A percentile compares a stretch with the other conserved stretches of the same genome.
These are phyloP conservation scores for Stygiomarasmius scandens DNA, from an alignment of 1,284 basidiomycete species.

Conservation along the genomic window DNA sequence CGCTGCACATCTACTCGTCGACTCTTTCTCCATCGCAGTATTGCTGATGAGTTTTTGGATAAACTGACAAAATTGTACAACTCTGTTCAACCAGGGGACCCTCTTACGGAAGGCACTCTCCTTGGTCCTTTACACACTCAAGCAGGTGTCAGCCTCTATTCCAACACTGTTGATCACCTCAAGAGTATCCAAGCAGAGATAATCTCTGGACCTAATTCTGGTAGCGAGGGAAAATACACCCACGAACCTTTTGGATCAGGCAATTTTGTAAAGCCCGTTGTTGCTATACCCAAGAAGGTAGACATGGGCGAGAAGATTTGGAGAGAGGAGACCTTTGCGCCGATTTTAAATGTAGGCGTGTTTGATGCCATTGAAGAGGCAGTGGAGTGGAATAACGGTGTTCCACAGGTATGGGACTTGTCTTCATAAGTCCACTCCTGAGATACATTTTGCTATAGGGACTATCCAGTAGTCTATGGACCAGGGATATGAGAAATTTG, in stretches of 20 bases:
- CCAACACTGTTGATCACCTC: conserved; percentile 65
- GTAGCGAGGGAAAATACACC: conserved; percentile 35
- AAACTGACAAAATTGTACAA: conserved; percentile 75
- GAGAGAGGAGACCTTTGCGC: conserved; percentile 85
- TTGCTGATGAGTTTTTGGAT: conserved; percentile 77
- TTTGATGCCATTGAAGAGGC: conserved; percentile 92
- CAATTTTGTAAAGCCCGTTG: conserved; percentile 88
- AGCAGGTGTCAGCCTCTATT: conserved; percentile 69
- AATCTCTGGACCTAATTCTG: conserved; percentile 62
- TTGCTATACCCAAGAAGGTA: conserved; percentile 67
- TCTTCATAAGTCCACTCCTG: conserved; percentile 14
- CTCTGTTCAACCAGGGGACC: conserved; percentile 78
- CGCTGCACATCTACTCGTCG: conserved; percentile 93
- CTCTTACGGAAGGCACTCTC: conserved; percentile 72
- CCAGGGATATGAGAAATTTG: conserved; percentile 77
- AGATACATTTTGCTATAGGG: conserved; percentile 49
- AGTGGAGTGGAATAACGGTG: conserved; percentile 90
- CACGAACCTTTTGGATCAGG: conserved; percentile 59
- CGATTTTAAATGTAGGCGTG: conserved; percentile 84
- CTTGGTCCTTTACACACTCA: conserved; percentile 86
- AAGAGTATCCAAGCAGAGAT: conserved; percentile 75
- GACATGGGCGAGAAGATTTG: conserved; percentile 65
- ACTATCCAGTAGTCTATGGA: conserved; percentile 90
- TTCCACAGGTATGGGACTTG: conserved; percentile 63
- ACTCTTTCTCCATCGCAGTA: conserved; percentile 82